A percentile compares a stretch with the other conserved stretches of the same genome.
Evolutionary conservation across 306 rosid species (phyloP).

Genomic region (Quercus cerris): DNA sequence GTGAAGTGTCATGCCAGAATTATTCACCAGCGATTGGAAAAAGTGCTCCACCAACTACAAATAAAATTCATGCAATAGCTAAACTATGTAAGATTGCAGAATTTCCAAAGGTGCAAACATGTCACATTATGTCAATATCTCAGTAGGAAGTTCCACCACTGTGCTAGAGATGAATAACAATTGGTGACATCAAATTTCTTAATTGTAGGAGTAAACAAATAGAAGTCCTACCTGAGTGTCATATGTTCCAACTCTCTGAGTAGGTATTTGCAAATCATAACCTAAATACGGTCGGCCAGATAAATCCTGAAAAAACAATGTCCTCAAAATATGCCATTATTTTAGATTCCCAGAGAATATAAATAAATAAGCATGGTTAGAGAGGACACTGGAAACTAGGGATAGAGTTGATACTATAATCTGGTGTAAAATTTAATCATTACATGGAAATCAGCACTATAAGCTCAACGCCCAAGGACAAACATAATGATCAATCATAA

Average conservation of each 20-base stretch:
- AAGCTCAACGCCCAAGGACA: neutral
- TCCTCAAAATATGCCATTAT: neutral
- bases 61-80: neutral
- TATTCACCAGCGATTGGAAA: slow-evolving; percentile 93
- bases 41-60: slow-evolving; percentile 93
- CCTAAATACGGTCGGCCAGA: slow-evolving; percentile 90
- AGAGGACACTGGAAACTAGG: slow-evolving; percentile 1
- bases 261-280: slow-evolving; percentile 74
- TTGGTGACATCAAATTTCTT: neutral
- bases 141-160: slow-evolving; percentile 3
- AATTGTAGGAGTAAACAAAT: slow-evolving; percentile 1
- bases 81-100: neutral
- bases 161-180: slow-evolving; percentile 1
- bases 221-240: slow-evolving; percentile 78
- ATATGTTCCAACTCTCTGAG: slow-evolving; percentile 86
- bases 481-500: neutral
- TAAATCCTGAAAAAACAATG: slow-evolving; percentile 64
- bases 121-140: neutral
- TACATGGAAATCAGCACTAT: neutral
- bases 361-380: slow-evolving; percentile 2
- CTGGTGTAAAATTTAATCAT: neutral
- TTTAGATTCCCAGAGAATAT: neutral
- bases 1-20: slow-evolving; percentile 97
- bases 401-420: slow-evolving; percentile 8
- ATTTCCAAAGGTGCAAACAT: neutral